phyloP scores from a whole-genome alignment of 2,329 filamentous ascomycete species.

The Aspergillaceae sp. region DNA sequence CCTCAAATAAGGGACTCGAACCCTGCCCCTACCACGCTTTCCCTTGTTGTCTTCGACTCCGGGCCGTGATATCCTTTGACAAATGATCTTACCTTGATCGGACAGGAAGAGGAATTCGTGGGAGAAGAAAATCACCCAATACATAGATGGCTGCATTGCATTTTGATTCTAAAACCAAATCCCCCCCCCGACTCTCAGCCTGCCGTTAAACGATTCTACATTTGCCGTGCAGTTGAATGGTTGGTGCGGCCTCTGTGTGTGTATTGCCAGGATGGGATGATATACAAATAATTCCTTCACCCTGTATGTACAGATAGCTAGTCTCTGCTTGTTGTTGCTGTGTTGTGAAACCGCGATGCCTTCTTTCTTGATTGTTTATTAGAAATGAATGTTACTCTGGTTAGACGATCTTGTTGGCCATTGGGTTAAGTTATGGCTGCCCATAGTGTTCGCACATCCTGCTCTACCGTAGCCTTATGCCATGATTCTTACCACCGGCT shows the following conservation, averaged over 20 bases:
- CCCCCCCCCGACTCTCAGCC: conserved; percentile 1
- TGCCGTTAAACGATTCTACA: conserved; percentile 1
- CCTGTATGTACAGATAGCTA: conserved; percentile 37
- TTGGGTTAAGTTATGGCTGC: too few species aligned
- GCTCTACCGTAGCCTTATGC: too few species aligned
- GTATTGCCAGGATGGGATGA: conserved; percentile 14
- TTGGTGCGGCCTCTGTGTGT: conserved; percentile 1
- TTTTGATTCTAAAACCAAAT: neutral
- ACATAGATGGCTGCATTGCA: conserved; percentile 1
- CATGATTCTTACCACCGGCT: too few species aligned
- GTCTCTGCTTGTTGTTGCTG: conserved; percentile 23
- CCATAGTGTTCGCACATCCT: too few species aligned
- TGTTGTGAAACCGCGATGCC: conserved; percentile 25
- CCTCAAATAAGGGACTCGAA: conserved; percentile 63
- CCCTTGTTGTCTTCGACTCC: conserved; percentile 9
- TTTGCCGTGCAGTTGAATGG: neutral
- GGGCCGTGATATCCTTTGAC: conserved; percentile 1
- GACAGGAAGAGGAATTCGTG: conserved; percentile 6
- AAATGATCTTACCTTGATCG: conserved; percentile 4
- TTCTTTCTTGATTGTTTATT: conserved; percentile 15
- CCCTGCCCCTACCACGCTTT: conserved; percentile 5
- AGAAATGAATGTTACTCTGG: conserved; percentile 24
- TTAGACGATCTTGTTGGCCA: too few species aligned
- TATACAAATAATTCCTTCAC: conserved; percentile 12
- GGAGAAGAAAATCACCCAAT: neutral